phyloP scores from a whole-genome alignment of 2,329 filamentous ascomycete genomes.

The Aspergillus ustus region DNA sequence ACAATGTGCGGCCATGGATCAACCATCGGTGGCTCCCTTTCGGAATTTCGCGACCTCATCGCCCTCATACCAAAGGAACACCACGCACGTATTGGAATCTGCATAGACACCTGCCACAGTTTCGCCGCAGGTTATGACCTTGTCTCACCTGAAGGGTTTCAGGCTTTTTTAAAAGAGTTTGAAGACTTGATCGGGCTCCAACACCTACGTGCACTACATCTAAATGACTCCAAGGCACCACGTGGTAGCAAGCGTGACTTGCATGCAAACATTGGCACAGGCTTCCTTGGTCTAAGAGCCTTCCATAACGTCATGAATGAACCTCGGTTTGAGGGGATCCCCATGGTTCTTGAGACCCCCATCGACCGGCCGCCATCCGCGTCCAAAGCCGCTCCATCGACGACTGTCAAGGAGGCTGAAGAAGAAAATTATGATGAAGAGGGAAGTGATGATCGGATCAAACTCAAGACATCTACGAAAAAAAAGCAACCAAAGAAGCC shows the following conservation, averaged over 20 bases:
- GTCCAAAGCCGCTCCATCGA: neutral
- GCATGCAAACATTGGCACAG: slow-evolving; percentile 95
- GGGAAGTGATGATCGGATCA: slow-evolving; percentile 26
- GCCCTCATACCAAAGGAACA: slow-evolving; percentile 69
- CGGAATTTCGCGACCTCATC: slow-evolving; percentile 87
- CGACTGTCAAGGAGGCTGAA: neutral
- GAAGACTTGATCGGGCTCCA: slow-evolving; percentile 74
- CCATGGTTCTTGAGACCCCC: slow-evolving; percentile 96
- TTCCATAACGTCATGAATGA: slow-evolving; percentile 94
- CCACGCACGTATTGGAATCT: slow-evolving; percentile 86
- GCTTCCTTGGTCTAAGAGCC: slow-evolving; percentile 85
- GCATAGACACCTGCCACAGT: slow-evolving; percentile 94
- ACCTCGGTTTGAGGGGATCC: slow-evolving; percentile 72
- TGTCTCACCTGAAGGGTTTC: slow-evolving; percentile 73
- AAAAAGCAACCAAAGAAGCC: slow-evolving; percentile 30
- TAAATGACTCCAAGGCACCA: slow-evolving; percentile 96
- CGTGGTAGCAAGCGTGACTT: slow-evolving; percentile 80
- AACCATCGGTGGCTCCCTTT: slow-evolving; percentile 81
- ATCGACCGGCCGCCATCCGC: slow-evolving; percentile 65
- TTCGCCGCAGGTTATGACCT: slow-evolving; percentile 95
- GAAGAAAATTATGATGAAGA: slow-evolving; percentile 19
- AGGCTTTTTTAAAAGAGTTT: slow-evolving; percentile 74
- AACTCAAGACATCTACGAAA: slow-evolving; percentile 24
- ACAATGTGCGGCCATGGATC: slow-evolving; percentile 95
- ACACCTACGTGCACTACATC: slow-evolving; percentile 83